Evolutionary conservation across 768 basidiomycete genomes (phyloP).

Genomic region (Amanita rimosa): DNA sequence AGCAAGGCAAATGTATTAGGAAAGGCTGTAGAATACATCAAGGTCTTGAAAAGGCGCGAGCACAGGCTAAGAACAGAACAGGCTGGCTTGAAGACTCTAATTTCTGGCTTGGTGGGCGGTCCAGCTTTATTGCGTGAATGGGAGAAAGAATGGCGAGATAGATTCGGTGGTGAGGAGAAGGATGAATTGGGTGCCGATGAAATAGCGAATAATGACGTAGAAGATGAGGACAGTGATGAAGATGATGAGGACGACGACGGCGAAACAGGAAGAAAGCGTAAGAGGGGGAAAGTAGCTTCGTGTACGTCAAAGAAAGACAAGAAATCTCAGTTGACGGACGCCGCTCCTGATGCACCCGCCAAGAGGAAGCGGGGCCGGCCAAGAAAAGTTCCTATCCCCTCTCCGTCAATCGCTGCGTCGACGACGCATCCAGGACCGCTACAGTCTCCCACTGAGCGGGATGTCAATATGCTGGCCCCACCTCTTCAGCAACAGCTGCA

Average conservation of each 20-base stretch:
- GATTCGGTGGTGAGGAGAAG: constrained; percentile 66
- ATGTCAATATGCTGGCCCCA: constrained; percentile 7
- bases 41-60: constrained; percentile 76
- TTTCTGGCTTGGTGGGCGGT: constrained; percentile 66
- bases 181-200: constrained; percentile 56
- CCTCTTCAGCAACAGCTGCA: constrained; percentile 7
- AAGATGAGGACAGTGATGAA: constrained; percentile 48
- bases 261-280: constrained; percentile 43
- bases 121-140: constrained; percentile 60
- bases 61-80: constrained; percentile 61
- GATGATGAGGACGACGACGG: constrained; percentile 33
- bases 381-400: constrained; percentile 52
- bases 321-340: constrained; percentile 19
- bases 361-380: constrained; percentile 82
- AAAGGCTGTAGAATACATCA: constrained; percentile 88
- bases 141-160: constrained; percentile 64
- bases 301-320: constrained; percentile 25
- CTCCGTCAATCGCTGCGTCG: constrained; percentile 23
- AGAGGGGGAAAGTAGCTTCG: constrained; percentile 43
- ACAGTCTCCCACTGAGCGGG: constrained; percentile 9
- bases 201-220: constrained; percentile 38
- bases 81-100: constrained; percentile 57
- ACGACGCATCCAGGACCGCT: constrained; percentile 12
- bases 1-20: constrained; percentile 86
- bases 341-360: constrained; percentile 32